Base-by-base conservation (phyloP, 75 land plant genomes). In the Pseudotsuga menziesii region DNA sequence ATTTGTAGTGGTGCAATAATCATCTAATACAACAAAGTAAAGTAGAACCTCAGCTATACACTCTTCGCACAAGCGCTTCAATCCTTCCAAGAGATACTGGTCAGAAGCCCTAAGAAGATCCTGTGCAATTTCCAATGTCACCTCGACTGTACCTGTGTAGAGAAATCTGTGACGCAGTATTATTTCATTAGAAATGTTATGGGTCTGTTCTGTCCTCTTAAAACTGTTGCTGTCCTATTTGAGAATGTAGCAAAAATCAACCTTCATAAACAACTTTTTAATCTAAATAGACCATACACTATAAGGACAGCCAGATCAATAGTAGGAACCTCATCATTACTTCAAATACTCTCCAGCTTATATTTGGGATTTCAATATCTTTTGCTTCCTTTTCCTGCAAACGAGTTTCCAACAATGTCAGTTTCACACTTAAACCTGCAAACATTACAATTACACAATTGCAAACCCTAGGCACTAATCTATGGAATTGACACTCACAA, bases 291-390 rank as follows among this genome's bases (percentile, higher is more conserved):
- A 11, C 54, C 54, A 48, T 48, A 48, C 9, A 48, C 54, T 48
- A 9, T 48, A 9, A 11, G 2, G 2, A 48, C 9, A 48, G 54
- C 9, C 54, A 9, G 12, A 48, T 48, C 54, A 48, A 48, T 48
- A 48, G 54, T 48, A 9, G 54, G 11, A 9, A 96, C 98, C 98
- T 96, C 98, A 93, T 96, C 98, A 96, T 96, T 78, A 93, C 78
- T 80, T 96, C 94, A 85, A 96, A 96, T 48, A 93, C 91, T 35
- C 91, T 93, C 96, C 98, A 96, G 82, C 94, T 91, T 41, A 96
- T 96, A 58, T 96, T 96, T 15, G 98, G 98, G 67, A 96, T 96
- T 73, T 91, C 96, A 44, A 96, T 86, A 73, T 93, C 92, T 80
- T 82, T 82, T n/a, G 96, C 96, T 76, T 93, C 91, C 77, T 85